Percentiles rank a stretch among this genome's conserved stretches.
Conservation (phyloP, 306 rosid genomes). For the Ziziphus jujuba region DNA sequence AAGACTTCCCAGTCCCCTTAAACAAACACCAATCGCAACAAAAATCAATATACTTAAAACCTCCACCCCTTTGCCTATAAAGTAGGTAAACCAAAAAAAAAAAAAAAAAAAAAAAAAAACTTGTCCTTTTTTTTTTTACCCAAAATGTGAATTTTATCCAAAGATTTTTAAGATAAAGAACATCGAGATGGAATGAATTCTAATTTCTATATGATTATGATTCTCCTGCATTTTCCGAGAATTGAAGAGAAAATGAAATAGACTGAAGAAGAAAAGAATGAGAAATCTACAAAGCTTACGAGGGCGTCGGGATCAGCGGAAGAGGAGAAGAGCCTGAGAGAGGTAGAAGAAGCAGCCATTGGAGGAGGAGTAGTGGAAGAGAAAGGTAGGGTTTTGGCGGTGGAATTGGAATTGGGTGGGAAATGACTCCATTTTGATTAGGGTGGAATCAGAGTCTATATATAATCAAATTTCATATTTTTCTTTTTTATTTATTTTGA, state of each 20-base stretch:
- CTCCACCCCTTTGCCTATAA: neutral
- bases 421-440: neutral
- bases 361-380: conserved; percentile 14
- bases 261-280: neutral
- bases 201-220: neutral
- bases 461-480: too few relatives aligned
- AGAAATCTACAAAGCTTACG: conserved; percentile 24
- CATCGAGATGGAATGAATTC: too few relatives aligned
- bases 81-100: neutral
- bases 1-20: conserved; percentile 42
- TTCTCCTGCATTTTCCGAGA: neutral
- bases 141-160: neutral
- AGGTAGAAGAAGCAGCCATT: conserved; percentile 39
- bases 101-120: too few relatives aligned
- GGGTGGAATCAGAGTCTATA: too few relatives aligned
- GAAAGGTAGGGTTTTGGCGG: conserved; percentile 24
- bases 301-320: conserved; percentile 26
- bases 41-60: conserved; percentile 13
- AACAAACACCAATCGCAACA: conserved; percentile 26
- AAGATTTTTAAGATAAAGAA: neutral
- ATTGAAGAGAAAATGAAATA: neutral
- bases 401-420: neutral
- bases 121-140: neutral
- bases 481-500: too few relatives aligned
- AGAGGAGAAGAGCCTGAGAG: conserved; percentile 26